Base-by-base conservation (phyloP, 2,329 filamentous ascomycete genomes). In the Dothistroma pini region DNA sequence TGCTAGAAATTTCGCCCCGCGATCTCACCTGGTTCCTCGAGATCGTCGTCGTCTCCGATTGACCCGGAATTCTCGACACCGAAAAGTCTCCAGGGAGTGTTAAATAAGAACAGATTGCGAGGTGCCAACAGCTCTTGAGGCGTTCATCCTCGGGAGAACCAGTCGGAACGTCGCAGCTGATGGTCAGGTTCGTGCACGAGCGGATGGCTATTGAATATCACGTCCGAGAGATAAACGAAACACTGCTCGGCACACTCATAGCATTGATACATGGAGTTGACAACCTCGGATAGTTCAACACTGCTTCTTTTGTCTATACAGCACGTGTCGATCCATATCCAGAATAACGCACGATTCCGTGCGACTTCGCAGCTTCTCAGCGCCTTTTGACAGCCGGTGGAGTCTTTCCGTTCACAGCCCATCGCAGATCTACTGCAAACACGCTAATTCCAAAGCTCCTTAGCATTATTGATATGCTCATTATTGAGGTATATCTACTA, bases 291-390 rank as follows among this genome's bases (percentile, higher is more conserved):
- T 7, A 68, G 32, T 31, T 68, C 66, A 4, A 58, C 54, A 21
- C 54, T 62, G 35, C 54, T 67, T 14, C 55, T 47, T n/a, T 65
- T 66, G 53, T 69, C 59, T 25, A 69, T 69, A 50, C 65, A 65
- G 49, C 62, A 64, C 1, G 67, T 66, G 47, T 69, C 67, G 12
- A 69, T 47, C 66, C 67, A 69, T 9, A 58, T n/a, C 32, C 22
- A 55, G 31, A 6, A 19, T 7, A 35, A n/a, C 41, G 12, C 32
- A 8, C 32, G 10, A n/a, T 14, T 11, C 11, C 16, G n/a, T 2
- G 52, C 29, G 12, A 21, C n/a, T 38, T 54, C 22, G 52, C 52
- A 54, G 32, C n/a, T 35, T 2, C 21, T 19, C 6, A 34, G 6
- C 9, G 50, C 47, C 32, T 57, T 57, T 8, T 14, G 2, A n/a